Conservation (phyloP, 306 rosid species). For the Cicer yamashitae region DNA sequence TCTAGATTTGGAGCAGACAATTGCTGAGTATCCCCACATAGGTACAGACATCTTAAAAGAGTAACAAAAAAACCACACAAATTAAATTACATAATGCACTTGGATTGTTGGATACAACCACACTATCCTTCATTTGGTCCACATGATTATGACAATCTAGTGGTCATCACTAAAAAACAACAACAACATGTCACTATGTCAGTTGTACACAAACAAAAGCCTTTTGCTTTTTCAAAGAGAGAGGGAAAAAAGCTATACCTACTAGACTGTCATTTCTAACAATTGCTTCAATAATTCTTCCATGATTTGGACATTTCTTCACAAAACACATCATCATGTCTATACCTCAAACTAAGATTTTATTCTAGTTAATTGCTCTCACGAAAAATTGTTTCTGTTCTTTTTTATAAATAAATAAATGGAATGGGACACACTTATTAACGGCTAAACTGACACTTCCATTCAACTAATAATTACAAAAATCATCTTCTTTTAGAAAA, state of each 20-base stretch:
- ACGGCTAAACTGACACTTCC: too few species aligned
- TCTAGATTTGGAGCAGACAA: constrained; percentile 57
- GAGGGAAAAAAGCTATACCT: constrained; percentile 7
- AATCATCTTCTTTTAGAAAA: neutral
- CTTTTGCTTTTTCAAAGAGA: constrained; percentile 36
- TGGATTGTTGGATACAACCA: neutral
- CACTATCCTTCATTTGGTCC: constrained; percentile 48
- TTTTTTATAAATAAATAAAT: neutral
- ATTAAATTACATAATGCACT: constrained; percentile 29
- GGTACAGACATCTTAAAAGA: constrained; percentile 50
- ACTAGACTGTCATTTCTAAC: constrained; percentile 27
- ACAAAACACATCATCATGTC: neutral
- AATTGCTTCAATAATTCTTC: constrained; percentile 32
- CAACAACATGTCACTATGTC: constrained; percentile 36
- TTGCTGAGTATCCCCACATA: constrained; percentile 48
- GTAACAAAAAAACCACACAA: constrained; percentile 41
- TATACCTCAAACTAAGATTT: neutral
- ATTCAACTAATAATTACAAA: neutral
- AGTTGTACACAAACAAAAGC: constrained; percentile 14
- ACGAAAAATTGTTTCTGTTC: neutral
- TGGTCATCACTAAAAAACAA: constrained; percentile 49
- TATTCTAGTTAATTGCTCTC: neutral
- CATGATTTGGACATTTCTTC: constrained; percentile 33
- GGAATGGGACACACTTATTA: too few species aligned
- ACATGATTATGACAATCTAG: constrained; percentile 46